Conservation (phyloP, 768 basidiomycete species). For the Amanita inopinata region DNA sequence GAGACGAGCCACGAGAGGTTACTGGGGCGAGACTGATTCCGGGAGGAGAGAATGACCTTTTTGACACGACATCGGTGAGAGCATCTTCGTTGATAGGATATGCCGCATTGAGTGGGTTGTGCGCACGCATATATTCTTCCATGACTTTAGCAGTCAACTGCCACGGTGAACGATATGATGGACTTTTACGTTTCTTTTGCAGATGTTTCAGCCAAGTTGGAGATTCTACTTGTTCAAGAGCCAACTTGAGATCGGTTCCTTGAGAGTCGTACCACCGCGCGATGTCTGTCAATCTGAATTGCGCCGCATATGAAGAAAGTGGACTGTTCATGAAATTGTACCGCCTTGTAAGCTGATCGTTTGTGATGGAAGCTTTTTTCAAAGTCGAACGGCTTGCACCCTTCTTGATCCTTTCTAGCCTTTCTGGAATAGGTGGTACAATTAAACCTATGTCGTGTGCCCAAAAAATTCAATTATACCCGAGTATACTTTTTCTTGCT, state of each 20-base stretch:
- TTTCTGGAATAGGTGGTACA: conserved; percentile 25
- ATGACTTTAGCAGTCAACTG: conserved; percentile 59
- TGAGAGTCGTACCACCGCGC: conserved; percentile 54
- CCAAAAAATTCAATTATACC: conserved; percentile 33
- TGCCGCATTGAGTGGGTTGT: conserved; percentile 15
- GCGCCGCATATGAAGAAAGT: conserved; percentile 19
- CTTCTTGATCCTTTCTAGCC: conserved; percentile 42
- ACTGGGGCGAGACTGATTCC: conserved; percentile 16
- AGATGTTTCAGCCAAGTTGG: conserved; percentile 67
- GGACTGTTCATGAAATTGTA: conserved; percentile 45
- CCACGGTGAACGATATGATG: conserved; percentile 38
- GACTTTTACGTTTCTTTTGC: conserved; percentile 30
- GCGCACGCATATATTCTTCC: conserved; percentile 51
- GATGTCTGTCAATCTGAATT: conserved; percentile 38
- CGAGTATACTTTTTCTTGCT: conserved; percentile 47
- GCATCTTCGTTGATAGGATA: conserved; percentile 15
- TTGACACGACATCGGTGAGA: conserved; percentile 15
- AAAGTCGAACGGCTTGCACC: conserved; percentile 42
- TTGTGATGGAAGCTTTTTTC: conserved; percentile 55
- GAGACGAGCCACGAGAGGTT: conserved; percentile 24
- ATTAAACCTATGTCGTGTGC: background rate
- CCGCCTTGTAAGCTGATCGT: conserved; percentile 55
- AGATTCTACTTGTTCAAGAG: conserved; percentile 58
- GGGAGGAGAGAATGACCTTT: conserved; percentile 13
- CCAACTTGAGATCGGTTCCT: conserved; percentile 33